Conservation (phyloP, 352 stramenopile species). For the Elongisporangium prolatum region DNA sequence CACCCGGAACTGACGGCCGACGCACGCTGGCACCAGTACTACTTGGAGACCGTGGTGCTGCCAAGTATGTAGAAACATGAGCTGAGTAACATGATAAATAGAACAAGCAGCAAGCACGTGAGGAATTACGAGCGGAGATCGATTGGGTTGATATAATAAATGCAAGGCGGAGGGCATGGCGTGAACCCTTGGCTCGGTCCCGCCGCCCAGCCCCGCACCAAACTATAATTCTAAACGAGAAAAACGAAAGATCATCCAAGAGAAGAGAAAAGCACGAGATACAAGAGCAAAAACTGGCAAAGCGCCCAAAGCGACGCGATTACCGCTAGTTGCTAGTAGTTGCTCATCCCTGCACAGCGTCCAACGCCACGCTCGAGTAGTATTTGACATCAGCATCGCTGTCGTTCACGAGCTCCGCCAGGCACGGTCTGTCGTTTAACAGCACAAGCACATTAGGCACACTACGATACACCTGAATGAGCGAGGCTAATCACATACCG, state of each 20-base stretch:
- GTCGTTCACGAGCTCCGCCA: conserved; percentile 74
- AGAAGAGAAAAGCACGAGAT: conserved; percentile 6
- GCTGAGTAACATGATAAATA: background rate
- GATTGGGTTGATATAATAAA: background rate
- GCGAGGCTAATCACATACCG: conserved; percentile 31
- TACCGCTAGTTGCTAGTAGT: background rate
- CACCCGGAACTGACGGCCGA: conserved; percentile 95
- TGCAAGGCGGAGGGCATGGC: background rate
- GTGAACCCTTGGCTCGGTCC: background rate
- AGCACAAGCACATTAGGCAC: conserved; percentile 1
- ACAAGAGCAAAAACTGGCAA: conserved; percentile 11
- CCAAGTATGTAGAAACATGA: conserved; percentile 29
- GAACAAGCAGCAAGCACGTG: background rate
- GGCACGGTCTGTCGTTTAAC: conserved; percentile 55
- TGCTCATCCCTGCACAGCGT: conserved; percentile 58
- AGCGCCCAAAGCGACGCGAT: background rate
- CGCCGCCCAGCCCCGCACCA: conserved; percentile 7
- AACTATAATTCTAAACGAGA: conserved; percentile 16
- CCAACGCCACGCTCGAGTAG: conserved; percentile 78
- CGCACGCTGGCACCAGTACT: conserved; percentile 94
- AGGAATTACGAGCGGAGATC: background rate
- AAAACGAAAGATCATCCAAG: background rate
- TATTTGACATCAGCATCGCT: conserved; percentile 84
- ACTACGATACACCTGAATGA: background rate
- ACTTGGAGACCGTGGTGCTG: conserved; percentile 74